Evolutionary conservation across 2,329 filamentous ascomycete genomes (phyloP).

Genomic region (Verticillium longisporum): DNA sequence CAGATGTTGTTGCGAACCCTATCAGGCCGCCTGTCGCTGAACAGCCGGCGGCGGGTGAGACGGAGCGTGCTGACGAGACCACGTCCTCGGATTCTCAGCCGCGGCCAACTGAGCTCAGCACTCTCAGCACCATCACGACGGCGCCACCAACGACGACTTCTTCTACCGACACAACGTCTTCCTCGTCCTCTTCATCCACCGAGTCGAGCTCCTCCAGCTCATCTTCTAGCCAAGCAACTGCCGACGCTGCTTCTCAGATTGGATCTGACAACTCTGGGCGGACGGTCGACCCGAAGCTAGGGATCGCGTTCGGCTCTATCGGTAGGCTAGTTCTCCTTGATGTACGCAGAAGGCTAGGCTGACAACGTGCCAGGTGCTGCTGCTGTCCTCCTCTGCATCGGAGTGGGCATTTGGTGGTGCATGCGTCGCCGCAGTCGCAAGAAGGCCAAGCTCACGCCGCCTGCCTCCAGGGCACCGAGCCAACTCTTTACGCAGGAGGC

Average conservation of each 20-base stretch:
- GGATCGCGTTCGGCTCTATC: slow-evolving; percentile 9
- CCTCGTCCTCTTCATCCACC: slow-evolving; percentile 1
- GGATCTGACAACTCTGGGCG: slow-evolving; percentile 3
- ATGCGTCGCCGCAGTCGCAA: slow-evolving; percentile 1
- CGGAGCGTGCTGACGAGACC: not conserved
- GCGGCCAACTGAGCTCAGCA: not conserved
- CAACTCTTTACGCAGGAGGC: slow-evolving; percentile 3
- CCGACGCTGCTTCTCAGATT: slow-evolving; percentile 2
- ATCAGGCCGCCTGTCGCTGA: not conserved
- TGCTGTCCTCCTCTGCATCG: slow-evolving; percentile 5
- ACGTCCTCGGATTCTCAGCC: not conserved
- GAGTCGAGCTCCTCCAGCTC: not conserved
- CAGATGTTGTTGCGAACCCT: not conserved
- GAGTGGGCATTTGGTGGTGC: slow-evolving; percentile 9
- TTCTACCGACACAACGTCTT: not conserved
- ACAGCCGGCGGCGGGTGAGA: not conserved
- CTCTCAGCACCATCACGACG: not conserved
- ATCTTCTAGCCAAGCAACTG: not conserved
- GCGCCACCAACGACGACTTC: not conserved
- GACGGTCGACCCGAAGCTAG: slow-evolving; percentile 5
- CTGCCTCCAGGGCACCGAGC: not conserved
- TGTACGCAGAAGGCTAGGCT: not conserved
- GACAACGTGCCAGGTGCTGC: slow-evolving; percentile 2
- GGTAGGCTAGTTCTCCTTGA: not conserved
- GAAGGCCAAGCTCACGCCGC: not conserved